These are phyloP conservation scores for Trichoderma gamsii DNA, from an alignment of 495 filamentous ascomycete genomes.

Conservation along the genomic window DNA sequence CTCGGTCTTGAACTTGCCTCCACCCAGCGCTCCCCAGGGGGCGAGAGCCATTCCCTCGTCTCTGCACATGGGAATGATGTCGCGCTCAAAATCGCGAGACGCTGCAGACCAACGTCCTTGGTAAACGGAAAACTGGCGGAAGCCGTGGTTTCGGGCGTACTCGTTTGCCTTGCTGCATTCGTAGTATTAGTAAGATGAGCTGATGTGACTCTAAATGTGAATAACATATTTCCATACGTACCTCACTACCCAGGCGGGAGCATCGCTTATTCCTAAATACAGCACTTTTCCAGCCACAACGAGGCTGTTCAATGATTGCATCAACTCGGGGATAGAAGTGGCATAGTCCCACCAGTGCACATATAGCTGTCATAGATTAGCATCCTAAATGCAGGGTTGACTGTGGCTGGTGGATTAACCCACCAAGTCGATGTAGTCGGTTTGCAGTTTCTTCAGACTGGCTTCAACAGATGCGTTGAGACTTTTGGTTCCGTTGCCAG, in stretches of 20 bases:
- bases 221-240: background rate
- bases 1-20: slow-evolving; percentile 57
- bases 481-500: slow-evolving; percentile 55
- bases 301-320: slow-evolving; percentile 59
- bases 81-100: slow-evolving; percentile 60
- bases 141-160: slow-evolving; percentile 59
- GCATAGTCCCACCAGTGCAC: slow-evolving; percentile 62
- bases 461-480: slow-evolving; percentile 47
- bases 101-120: slow-evolving; percentile 59
- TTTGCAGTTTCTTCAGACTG: slow-evolving; percentile 56
- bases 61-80: slow-evolving; percentile 60
- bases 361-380: slow-evolving; percentile 33
- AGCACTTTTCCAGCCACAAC: slow-evolving; percentile 59
- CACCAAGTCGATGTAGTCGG: slow-evolving; percentile 58
- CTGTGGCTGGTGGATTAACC: background rate
- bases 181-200: background rate
- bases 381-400: background rate
- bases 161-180: slow-evolving; percentile 51
- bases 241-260: slow-evolving; percentile 62
- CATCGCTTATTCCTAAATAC: slow-evolving; percentile 64
- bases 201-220: background rate
- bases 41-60: slow-evolving; percentile 64
- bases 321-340: slow-evolving; percentile 60
- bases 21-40: slow-evolving; percentile 58
- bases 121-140: slow-evolving; percentile 61